Evolutionary conservation across 2,329 filamentous ascomycete species (phyloP).

Genomic region (Cladosporium austrohemisphaericum): DNA sequence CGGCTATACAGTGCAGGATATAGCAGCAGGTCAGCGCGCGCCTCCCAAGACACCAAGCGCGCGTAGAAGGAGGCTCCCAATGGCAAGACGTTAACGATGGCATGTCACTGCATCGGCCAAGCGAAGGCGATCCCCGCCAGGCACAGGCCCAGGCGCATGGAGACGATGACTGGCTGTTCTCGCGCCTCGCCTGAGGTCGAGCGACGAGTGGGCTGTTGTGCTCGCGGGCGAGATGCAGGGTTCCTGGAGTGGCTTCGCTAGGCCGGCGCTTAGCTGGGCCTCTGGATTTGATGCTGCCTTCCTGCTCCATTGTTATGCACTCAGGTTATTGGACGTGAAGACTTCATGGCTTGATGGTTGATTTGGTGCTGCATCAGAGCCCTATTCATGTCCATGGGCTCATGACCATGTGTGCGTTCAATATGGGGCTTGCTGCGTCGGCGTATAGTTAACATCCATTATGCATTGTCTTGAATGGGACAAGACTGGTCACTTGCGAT

Average conservation of each 20-base stretch:
- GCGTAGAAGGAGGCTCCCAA: conserved; percentile 15
- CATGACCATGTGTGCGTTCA: no score
- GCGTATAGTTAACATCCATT: no score
- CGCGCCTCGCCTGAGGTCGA: conserved; percentile 9
- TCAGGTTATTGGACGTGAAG: neutral
- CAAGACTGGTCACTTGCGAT: no score
- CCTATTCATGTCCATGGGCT: no score
- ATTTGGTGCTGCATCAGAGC: no score
- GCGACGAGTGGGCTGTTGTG: conserved; percentile 12
- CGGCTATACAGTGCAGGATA: conserved; percentile 10
- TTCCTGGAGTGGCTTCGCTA: neutral
- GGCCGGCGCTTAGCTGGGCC: conserved; percentile 12
- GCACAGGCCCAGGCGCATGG: conserved; percentile 9
- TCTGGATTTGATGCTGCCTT: neutral
- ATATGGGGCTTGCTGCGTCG: no score
- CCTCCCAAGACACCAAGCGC: conserved; percentile 14
- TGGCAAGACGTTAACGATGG: conserved; percentile 5
- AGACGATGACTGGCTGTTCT: conserved; percentile 16
- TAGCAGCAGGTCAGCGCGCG: neutral
- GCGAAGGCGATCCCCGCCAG: conserved; percentile 16
- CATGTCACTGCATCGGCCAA: conserved; percentile 14
- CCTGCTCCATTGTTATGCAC: neutral
- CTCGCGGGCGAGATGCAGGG: conserved; percentile 10
- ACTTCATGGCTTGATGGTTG: neutral
- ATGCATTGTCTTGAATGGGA: no score